These are phyloP conservation scores for Cladosporium sp. DNA, from an alignment of 2,329 filamentous ascomycete species.

Conservation along the genomic window DNA sequence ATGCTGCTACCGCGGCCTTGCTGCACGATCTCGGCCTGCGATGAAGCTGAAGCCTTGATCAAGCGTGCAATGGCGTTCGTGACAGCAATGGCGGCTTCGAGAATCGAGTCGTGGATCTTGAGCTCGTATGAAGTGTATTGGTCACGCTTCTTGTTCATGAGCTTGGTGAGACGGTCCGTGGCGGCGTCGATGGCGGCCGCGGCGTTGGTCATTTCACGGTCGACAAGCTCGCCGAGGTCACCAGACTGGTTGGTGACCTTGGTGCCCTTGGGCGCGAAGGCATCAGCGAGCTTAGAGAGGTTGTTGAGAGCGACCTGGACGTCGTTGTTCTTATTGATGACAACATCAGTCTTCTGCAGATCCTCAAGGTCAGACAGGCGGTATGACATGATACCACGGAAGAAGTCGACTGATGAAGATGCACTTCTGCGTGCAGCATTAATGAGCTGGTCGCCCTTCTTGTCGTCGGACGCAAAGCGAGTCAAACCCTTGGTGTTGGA, in stretches of 20 bases:
- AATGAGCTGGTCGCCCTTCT: conserved; percentile 84
- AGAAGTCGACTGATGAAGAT: conserved; percentile 86
- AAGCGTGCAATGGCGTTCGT: conserved; percentile 91
- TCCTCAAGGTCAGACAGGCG: conserved; percentile 87
- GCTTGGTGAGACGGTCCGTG: conserved; percentile 81
- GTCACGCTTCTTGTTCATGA: conserved; percentile 95
- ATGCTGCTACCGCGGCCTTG: conserved; percentile 76
- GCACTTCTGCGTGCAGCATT: conserved; percentile 82
- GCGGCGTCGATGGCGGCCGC: conserved; percentile 94
- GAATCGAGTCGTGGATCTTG: conserved; percentile 90
- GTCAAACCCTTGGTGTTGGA: conserved; percentile 96
- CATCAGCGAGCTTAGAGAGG: conserved; percentile 88
- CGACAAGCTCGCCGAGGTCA: conserved; percentile 90
- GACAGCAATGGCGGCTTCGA: conserved; percentile 89
- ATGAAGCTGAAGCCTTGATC: conserved; percentile 90
- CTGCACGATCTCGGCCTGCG: conserved; percentile 94
- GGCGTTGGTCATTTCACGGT: conserved; percentile 87
- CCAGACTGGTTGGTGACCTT: conserved; percentile 78
- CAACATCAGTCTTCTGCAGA: conserved; percentile 91
- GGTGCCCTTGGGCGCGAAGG: conserved; percentile 79
- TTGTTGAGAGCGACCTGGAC: conserved; percentile 92
- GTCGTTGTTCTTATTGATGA: conserved; percentile 96
- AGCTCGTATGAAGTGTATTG: conserved; percentile 95
- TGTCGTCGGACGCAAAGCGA: conserved; percentile 91
- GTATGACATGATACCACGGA: conserved; percentile 92